Evolutionary conservation across 2,329 filamentous ascomycete genomes (phyloP), one percentile per base, ranked within the genome.

Genomic region (Amauroascus verrucosus): DNA sequence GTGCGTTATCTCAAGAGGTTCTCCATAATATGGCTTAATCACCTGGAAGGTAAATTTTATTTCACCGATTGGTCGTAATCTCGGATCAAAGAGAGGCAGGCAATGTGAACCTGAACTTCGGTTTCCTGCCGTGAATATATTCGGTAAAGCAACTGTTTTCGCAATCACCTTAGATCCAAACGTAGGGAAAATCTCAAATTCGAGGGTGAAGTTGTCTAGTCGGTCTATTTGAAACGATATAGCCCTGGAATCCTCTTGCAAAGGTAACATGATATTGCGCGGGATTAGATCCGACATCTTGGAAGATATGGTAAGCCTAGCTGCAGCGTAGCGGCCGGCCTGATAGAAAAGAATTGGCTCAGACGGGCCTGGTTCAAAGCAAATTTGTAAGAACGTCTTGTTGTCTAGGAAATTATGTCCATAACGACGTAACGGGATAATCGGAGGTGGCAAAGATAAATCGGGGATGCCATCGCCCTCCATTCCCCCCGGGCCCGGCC

Each of bases 331-430:
- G 67, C 96, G 95, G 65, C 88, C 89, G 62, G 95, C 87, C 65
- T 96, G 91, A 72, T 97, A 96, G 71, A 98, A 98, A n/a, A 86
- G 73, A 49, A 98, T 83, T 0, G 93, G 86, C 48, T 93, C 78
- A 2, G 54, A 52, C 8, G 57, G 43, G 2, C 51, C 40, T 13
- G 56, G 53, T 49, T 91, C 88, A 63, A 98, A 97, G 61, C 80
- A 88, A 59, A 98, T 85, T 63, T 96, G 88, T 11, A 98, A 83
- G 58, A 96, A 94, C 0, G 90, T 95, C 73, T 97, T 98, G 28
- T 88, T 95, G 65, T 98, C 93, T 33, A 98, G 77, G 76, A 98
- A 98, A 69, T 97, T 98, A 73, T 98, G 93, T 14, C 93, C 93
- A 63, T 98, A 98, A 62, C 93, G 81, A 60, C 93, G 82, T 46